Conservation (phyloP, 1,284 basidiomycete genomes). For the Apiotrichum montevideense region DNA sequence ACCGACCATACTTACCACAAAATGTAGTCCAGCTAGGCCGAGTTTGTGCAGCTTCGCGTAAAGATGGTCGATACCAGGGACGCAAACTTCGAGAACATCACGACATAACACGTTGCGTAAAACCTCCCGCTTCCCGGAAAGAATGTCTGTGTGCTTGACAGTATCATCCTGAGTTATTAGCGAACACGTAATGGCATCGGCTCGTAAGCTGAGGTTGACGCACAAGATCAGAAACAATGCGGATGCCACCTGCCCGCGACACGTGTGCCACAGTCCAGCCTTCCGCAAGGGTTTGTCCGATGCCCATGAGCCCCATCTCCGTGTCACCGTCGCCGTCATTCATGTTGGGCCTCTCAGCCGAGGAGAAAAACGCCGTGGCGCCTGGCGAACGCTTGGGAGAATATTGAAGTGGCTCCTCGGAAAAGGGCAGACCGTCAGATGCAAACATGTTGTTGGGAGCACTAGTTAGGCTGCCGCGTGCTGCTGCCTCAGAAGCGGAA, state of each 20-base stretch:
- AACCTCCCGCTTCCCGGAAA: constrained; percentile 63
- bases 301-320: constrained; percentile 21
- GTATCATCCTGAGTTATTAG: constrained; percentile 64
- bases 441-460: background rate
- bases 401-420: background rate
- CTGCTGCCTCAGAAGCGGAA: background rate
- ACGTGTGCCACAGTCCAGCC: constrained; percentile 22
- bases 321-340: constrained; percentile 17
- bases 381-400: background rate
- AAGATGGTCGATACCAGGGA: constrained; percentile 81
- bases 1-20: constrained; percentile 59
- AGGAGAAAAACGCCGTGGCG: constrained; percentile 9
- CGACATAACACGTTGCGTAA: constrained; percentile 57
- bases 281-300: constrained; percentile 18
- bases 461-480: background rate
- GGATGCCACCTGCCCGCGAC: constrained; percentile 46
- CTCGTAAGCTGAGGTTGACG: background rate
- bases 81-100: constrained; percentile 62
- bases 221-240: constrained; percentile 78
- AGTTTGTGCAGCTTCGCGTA: constrained; percentile 61
- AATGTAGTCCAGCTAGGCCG: constrained; percentile 70
- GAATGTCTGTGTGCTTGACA: constrained; percentile 70
- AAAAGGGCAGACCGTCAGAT: no score
- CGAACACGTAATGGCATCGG: constrained; percentile 1
- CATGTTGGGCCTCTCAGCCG: constrained; percentile 11